Base-by-base conservation (phyloP, 768 basidiomycete species). In the Pluteus cervinus region DNA sequence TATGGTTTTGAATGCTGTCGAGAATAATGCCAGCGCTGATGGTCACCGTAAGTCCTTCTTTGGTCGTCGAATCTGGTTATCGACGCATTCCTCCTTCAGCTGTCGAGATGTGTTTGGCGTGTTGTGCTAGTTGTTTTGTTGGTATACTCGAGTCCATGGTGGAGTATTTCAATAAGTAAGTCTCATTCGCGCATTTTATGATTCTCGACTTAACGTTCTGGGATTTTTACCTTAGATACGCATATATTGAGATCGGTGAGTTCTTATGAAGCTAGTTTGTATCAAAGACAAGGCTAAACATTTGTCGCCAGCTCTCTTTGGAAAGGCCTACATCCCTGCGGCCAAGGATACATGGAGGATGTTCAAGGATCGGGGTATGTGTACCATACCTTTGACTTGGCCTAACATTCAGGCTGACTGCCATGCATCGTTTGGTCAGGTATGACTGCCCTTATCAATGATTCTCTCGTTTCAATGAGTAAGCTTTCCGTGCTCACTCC, bases 301-400 rank as follows among this genome's bases (percentile, higher is more conserved):
- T 25, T 16, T 21, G 35, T 6, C n/a, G n/a, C n/a, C 29, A 84
- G 84, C 87, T 1, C 62, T 90, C 7, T 92, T 90, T 53, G 88
- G 89, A 23, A 92, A 91, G 58, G 63, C 82, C 1, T 91, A 89
- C 47, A 71, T 90, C 29, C 55, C 66, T 16, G 87, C 87, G 20
- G 86, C 88, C 1, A 87, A 84, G 55, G 86, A 87, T 54, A 87
- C 89, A 0, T 91, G 83, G 84, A 69, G 72, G 24, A 54, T 88
- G 37, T 76, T 86, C 60, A 74, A 73, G 51, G 81, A 87, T 50
- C 73, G 85, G 39, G 86, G 81, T 65, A 48, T 16, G 50, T 31
- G 33, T 7, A 21, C 37, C 12, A n/a, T n/a, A n/a, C n/a, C n/a
- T n/a, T n/a, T n/a, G n/a, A n/a, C 38, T 17, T 33, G 18, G 40